Base-by-base conservation (phyloP, 2,329 filamentous ascomycete species). In the Thermochaetoides dissita region DNA sequence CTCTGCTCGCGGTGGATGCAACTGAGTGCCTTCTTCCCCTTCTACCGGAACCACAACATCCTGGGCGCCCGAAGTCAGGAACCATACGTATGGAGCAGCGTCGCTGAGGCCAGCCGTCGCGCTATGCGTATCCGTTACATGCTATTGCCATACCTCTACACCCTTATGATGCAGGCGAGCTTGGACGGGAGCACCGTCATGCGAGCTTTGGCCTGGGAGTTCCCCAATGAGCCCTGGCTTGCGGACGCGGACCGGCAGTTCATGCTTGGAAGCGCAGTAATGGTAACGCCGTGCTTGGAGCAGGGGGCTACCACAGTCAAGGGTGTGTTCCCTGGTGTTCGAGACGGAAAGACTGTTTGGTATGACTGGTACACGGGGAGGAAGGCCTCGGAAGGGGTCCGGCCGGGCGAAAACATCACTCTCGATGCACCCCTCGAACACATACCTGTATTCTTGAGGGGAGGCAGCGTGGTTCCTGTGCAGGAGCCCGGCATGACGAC, bases 361-460 rank as follows among this genome's bases (percentile, higher is more conserved):
- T 88, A 86, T 53, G 82, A 88, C 57, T 88, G 81, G 81, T 86
- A 86, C 58, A 81, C 71, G n/a, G 72, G 76, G 39, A 67, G 66
- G 0, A 66, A 65, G 0, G 64, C 84, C 8, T 47, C 50, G 1
- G 10, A 8, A 9, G 56, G 53, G 5, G 57, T 62, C 1, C 29
- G 45, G 3, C 40, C 53, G 1, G 64, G 61, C 3, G 52, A 62
- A 48, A 65, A 65, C 33, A 58, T 65, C 7, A 65, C 62, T 1
- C 58, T 66, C 11, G 57, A 57, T 5, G 63, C 64, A 3, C 63
- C 61, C 65, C 56, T 82, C 68, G 44, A 84, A 67, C 63, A 87
- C 51, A 86, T 88, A 34, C 81, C 81, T 0, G 71, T 88, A 2
- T 82, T 72, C 51, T 57, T 88, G 11, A 72, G 81, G 9, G 82